A percentile compares a stretch with the other conserved stretches of the same genome.
phyloP scores from a whole-genome alignment of 345 rosid genomes.

The Eucalyptus paniculata region DNA sequence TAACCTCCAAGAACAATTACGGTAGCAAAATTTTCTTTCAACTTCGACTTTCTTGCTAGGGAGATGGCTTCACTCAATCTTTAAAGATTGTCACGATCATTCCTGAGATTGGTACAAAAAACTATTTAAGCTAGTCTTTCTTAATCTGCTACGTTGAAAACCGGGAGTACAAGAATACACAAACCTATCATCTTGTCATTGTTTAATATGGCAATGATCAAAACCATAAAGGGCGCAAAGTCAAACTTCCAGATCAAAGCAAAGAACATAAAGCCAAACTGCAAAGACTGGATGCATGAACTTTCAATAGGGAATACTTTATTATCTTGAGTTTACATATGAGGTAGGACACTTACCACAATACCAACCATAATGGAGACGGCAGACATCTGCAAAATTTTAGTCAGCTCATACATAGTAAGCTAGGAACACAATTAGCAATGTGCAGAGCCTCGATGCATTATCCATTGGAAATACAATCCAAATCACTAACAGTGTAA shows the following conservation, averaged over 20 bases:
- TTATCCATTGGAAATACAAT: not conserved
- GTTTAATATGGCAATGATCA: conserved; percentile 76
- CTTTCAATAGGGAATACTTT: not conserved
- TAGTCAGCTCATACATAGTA: not conserved
- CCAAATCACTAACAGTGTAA: conserved; percentile 41
- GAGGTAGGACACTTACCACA: conserved; percentile 34
- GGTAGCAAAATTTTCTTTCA: conserved; percentile 62
- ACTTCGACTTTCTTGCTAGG: conserved; percentile 83
- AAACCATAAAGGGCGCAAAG: conserved; percentile 87
- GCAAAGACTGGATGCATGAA: not conserved
- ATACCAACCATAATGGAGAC: conserved; percentile 85
- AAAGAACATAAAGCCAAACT: conserved; percentile 84
- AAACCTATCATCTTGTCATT: conserved; percentile 34
- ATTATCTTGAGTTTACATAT: not conserved
- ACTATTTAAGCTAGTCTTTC: not conserved
- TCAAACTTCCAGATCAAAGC: conserved; percentile 85
- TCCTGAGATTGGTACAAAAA: conserved; percentile 7
- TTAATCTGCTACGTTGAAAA: not conserved
- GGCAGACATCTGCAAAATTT: conserved; percentile 60
- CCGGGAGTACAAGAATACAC: not conserved
- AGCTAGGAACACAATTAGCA: not conserved
- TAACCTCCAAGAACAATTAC: conserved; percentile 77
- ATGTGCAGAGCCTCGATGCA: not conserved
- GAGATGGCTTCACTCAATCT: conserved; percentile 78
- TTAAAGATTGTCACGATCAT: conserved; percentile 86